Evolutionary conservation across 2,329 filamentous ascomycete genomes (phyloP).

Genomic region (Aspergillaceae sp.): DNA sequence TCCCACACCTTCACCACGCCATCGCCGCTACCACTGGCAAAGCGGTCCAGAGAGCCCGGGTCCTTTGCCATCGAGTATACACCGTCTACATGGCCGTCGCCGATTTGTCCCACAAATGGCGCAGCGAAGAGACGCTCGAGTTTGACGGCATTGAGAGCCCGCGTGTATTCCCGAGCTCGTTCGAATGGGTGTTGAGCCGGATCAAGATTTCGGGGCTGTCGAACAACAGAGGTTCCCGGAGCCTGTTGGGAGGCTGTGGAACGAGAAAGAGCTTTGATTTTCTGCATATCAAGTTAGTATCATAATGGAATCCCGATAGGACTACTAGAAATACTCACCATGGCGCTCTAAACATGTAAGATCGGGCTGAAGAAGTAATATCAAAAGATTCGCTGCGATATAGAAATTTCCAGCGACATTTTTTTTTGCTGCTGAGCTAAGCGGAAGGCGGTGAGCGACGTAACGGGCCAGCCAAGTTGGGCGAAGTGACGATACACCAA

Average conservation of each 20-base stretch:
- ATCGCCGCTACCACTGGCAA: conserved; percentile 81
- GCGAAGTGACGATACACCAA: conserved; percentile 14
- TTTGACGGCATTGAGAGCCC: conserved; percentile 76
- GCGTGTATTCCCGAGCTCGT: conserved; percentile 74
- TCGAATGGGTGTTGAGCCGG: conserved; percentile 85
- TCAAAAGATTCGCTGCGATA: conserved; percentile 2
- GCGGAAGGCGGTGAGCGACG: conserved; percentile 22
- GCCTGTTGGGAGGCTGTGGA: conserved; percentile 40
- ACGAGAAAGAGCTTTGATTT: conserved; percentile 49
- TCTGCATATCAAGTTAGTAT: conserved; percentile 29
- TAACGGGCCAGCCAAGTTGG: conserved; percentile 4
- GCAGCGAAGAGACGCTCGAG: conserved; percentile 85
- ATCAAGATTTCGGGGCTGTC: conserved; percentile 54
- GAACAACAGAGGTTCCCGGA: conserved; percentile 38
- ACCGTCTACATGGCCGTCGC: conserved; percentile 85
- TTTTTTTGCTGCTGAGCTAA: conserved; percentile 29
- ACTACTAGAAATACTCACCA: conserved; percentile 18
- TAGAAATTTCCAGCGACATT: conserved; percentile 12
- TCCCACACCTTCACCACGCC: conserved; percentile 94
- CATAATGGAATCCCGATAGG: not conserved
- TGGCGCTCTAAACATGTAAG: conserved; percentile 13
- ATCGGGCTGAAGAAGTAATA: conserved; percentile 1
- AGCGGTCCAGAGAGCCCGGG: conserved; percentile 60
- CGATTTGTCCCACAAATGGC: conserved; percentile 78
- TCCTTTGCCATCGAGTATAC: conserved; percentile 76